phyloP scores from a whole-genome alignment of 345 rosid genomes.

The thale cress (Arabidopsis thaliana) region DNA sequence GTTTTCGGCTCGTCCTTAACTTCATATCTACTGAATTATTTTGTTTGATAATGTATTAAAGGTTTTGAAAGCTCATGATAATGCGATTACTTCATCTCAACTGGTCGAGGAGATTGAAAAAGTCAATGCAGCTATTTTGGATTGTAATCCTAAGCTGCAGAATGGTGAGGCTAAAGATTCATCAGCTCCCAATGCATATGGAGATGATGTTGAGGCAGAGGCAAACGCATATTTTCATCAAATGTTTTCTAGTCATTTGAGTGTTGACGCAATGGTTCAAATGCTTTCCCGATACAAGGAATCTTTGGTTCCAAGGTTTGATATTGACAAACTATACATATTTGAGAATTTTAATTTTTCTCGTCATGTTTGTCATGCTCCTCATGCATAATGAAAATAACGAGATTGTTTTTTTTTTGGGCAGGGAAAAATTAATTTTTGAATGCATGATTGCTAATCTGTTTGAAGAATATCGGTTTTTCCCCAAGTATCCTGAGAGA shows the following conservation, averaged over 20 bases:
- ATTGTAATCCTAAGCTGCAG: conserved; percentile 67
- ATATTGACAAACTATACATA: conserved; percentile 9
- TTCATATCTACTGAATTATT: conserved; percentile 6
- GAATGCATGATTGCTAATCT: conserved; percentile 97
- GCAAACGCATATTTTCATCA: conserved; percentile 95
- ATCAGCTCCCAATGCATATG: conserved; percentile 66
- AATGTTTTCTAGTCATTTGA: conserved; percentile 88
- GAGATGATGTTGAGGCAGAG: conserved; percentile 87
- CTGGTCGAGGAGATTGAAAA: conserved; percentile 78
- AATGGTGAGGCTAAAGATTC: conserved; percentile 74
- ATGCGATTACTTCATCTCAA: conserved; percentile 54
- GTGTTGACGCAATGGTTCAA: conserved; percentile 91
- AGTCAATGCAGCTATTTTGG: conserved; percentile 56
- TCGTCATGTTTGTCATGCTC: conserved; percentile 15
- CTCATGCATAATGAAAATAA: conserved; percentile 7
- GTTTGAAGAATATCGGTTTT: conserved; percentile 93
- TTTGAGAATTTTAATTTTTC: neutral
- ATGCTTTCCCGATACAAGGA: conserved; percentile 94
- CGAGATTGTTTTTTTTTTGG: conserved; percentile 26
- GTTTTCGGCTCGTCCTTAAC: conserved; percentile 11
- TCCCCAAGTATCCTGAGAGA: conserved; percentile 95
- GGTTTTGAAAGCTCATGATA: conserved; percentile 69
- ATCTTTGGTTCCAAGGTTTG: conserved; percentile 74
- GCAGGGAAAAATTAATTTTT: conserved; percentile 88
- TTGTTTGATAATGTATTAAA: conserved; percentile 42